phyloP scores from a whole-genome alignment of 192 early-diverging fungal genomes.

The Coemansia sp. region DNA sequence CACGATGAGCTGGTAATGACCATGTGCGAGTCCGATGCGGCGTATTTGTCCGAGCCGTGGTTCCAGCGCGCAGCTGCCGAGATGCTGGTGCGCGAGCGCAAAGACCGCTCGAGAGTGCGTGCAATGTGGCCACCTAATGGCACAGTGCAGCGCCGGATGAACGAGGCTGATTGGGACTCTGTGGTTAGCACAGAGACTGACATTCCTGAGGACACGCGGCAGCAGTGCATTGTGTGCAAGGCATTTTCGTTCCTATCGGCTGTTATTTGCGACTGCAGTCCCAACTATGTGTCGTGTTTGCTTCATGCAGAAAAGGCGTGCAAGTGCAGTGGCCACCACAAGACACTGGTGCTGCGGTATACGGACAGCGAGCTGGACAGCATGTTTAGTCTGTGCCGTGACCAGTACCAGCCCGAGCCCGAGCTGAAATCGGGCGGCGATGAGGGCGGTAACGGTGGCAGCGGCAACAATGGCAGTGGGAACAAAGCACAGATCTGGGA shows the following conservation, averaged over 20 bases:
- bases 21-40: slow-evolving; percentile 45
- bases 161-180: slow-evolving; percentile 39
- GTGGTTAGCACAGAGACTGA: slow-evolving; percentile 50
- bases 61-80: slow-evolving; percentile 51
- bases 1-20: slow-evolving; percentile 89
- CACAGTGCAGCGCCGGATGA: slow-evolving; percentile 7
- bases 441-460: neutral
- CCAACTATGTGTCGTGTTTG: slow-evolving; percentile 64
- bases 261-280: slow-evolving; percentile 60
- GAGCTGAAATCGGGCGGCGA: neutral
- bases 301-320: slow-evolving; percentile 61
- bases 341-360: slow-evolving; percentile 55
- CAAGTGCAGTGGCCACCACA: slow-evolving; percentile 42
- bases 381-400: slow-evolving; percentile 27
- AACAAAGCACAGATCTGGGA: slow-evolving; percentile 48
- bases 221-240: slow-evolving; percentile 74
- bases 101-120: slow-evolving; percentile 48
- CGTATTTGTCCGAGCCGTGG: slow-evolving; percentile 30
- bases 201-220: slow-evolving; percentile 59
- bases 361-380: slow-evolving; percentile 53
- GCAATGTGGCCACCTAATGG: slow-evolving; percentile 10
- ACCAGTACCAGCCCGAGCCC: slow-evolving; percentile 9
- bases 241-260: slow-evolving; percentile 71
- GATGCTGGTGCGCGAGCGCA: slow-evolving; percentile 59
- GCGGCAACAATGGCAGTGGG: neutral